Evolutionary conservation across 257 asterid species (phyloP), one percentile per base, ranked within the genome.

Genomic region (Solanum boliviense): DNA sequence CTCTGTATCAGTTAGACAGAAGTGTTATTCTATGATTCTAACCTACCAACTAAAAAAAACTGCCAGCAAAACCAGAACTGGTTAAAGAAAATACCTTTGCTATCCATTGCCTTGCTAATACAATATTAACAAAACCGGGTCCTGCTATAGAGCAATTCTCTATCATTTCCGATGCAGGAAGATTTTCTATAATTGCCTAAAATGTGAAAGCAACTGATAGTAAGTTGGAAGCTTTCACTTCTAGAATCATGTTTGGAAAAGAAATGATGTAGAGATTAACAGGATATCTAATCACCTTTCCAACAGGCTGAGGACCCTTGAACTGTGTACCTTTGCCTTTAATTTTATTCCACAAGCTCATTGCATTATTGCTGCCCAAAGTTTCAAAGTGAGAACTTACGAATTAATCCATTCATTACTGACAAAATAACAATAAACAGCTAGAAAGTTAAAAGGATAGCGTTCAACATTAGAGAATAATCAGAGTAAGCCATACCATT

Each of bases 331-430:
- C 89, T 86, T 79, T 95, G 85, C 93, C 97, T 88, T 92, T 97
- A 86, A 97, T 88, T 89, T 92, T 94, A 48, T 94, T 90, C 95
- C 96, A 97, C 90, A 97, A 89, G 87, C 98, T 94, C 99, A 97
- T 97, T 20, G 99, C 99, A 89, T 97, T 97, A 90, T 97, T 97
- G 93, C 98, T 97, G 94, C 31, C 89, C 87, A 89, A 86, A 89
- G 88, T 68, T 85, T 39, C 87, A 68, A 31, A 29, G 44, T 67
- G 44, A 86, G 88, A 48, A 58, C 56, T 35, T 38, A 11, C 25
- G 5, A 39, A 44, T 21, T 23, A 84, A 73, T 18, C 21, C 2
- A 82, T 82, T 46, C 56, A 18, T 18, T 18, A 48, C 70, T 46
- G 36, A 48, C 85, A 46, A 29, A 81, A 81, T 52, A 81, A 36